Percentiles rank a stretch among this genome's conserved stretches.
Evolutionary conservation across 2,329 filamentous ascomycete genomes (phyloP).

Genomic region (Zopfia rhizophila): DNA sequence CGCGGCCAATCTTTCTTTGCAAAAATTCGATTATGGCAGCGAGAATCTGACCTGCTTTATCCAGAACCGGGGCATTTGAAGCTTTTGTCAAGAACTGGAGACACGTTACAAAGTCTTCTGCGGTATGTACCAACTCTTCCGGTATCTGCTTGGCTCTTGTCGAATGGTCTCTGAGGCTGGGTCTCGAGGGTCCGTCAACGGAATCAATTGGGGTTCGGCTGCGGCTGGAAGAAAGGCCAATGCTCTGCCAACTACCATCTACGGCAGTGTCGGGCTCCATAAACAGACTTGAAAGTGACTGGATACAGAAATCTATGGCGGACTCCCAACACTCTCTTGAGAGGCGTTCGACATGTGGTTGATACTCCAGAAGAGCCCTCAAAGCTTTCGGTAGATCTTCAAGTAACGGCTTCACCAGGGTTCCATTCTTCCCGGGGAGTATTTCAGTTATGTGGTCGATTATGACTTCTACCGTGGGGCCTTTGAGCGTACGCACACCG

Average conservation of each 20-base stretch:
- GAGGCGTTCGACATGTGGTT: constrained; percentile 83
- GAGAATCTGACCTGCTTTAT: constrained; percentile 67
- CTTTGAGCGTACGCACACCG: constrained; percentile 73
- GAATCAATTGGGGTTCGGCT: constrained; percentile 45
- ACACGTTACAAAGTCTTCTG: constrained; percentile 66
- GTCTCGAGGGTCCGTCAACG: constrained; percentile 34
- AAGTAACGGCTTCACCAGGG: constrained; percentile 74
- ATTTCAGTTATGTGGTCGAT: constrained; percentile 84
- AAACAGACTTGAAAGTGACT: constrained; percentile 61
- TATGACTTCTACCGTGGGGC: constrained; percentile 81
- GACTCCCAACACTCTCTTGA: constrained; percentile 73
- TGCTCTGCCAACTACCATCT: constrained; percentile 39
- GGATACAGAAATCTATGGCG: constrained; percentile 76
- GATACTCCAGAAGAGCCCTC: constrained; percentile 73
- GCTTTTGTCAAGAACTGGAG: constrained; percentile 71
- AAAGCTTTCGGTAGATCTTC: constrained; percentile 84
- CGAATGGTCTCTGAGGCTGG: constrained; percentile 35
- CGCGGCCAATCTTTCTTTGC: constrained; percentile 67
- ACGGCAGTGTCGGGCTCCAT: constrained; percentile 34
- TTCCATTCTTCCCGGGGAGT: constrained; percentile 70
- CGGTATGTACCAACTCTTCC: constrained; percentile 35
- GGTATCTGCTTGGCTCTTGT: constrained; percentile 29
- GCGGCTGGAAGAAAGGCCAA: constrained; percentile 36
- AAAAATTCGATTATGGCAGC: constrained; percentile 70
- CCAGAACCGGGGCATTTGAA: constrained; percentile 73